phyloP scores from a whole-genome alignment of 371 early-diverging fungal species.

The Rhizomucor miehei region DNA sequence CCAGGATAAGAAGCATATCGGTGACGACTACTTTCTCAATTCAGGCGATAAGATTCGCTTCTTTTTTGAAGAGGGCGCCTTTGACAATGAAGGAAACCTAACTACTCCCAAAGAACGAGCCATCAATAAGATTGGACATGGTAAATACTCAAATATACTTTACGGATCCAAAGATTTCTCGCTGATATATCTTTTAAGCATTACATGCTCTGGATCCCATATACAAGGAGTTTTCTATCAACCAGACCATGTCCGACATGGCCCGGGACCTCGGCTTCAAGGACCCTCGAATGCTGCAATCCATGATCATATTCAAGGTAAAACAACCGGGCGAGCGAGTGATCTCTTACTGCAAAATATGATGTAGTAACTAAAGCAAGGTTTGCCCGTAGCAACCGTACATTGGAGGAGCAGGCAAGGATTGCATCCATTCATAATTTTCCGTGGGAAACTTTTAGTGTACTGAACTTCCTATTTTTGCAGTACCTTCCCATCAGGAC shows the following conservation, averaged over 20 bases:
- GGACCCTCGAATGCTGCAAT: conserved; percentile 80
- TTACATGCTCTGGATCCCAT: conserved; percentile 77
- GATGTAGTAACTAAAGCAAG: neutral
- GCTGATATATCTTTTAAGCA: conserved; percentile 23
- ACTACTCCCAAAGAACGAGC: conserved; percentile 58
- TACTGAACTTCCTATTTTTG: neutral
- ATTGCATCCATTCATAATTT: no score
- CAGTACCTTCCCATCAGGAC: conserved; percentile 81
- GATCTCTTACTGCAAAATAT: no score
- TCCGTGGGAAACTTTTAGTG: conserved; percentile 1
- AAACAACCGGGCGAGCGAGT: neutral
- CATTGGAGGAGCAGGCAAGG: conserved; percentile 70
- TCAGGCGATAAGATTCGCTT: conserved; percentile 84
- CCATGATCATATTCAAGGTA: conserved; percentile 90
- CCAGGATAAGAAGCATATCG: conserved; percentile 63
- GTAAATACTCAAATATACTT: conserved; percentile 27
- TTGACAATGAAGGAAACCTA: conserved; percentile 64
- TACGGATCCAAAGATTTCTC: no score
- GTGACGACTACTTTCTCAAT: conserved; percentile 85
- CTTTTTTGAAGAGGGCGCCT: conserved; percentile 87
- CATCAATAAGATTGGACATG: conserved; percentile 95
- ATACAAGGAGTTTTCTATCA: conserved; percentile 65
- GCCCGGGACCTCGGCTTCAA: conserved; percentile 63
- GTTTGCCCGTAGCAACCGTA: conserved; percentile 77
- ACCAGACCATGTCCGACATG: conserved; percentile 50